Evolutionary conservation across 257 asterid species (phyloP), one percentile per base, ranked within the genome.

Genomic region (Cordia subcordata): DNA sequence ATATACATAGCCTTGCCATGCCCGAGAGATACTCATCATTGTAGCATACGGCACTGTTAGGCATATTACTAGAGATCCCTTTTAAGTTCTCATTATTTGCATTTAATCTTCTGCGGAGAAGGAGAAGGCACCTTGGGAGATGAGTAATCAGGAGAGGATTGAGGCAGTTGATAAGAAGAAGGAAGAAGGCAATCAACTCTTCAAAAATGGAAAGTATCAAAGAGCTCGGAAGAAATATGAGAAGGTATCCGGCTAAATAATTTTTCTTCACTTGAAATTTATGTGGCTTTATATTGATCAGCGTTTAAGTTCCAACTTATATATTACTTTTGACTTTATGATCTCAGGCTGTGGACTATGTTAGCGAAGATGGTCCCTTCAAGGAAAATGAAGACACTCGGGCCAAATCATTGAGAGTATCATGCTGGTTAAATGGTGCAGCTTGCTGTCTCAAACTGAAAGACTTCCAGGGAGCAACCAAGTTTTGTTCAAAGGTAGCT

Each of bases 101-200:
- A 15, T 49, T 44, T 37, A 20, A 61, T 51, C 33, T 55, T 27
- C 15, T 27, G 53, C 39, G 16, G 55, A 58, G 68, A 55, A 86
- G 95, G 92, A 83, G 71, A 86, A 81, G 58, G 81, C 78, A 67
- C 79, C 87, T 44, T 72, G 82, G 85, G 92, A 86, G 69, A 62
- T 83, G 87, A 68, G 73, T 68, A 75, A 52, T 21, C 52, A 58
- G 14, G 92, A 86, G 85, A 79, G 78, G 70, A 79, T 81, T 22
- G 85, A 81, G 72, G 75, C 82, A 42, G 81, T 89, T 58, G 64
- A 37, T 11, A 64, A 64, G 71, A 81, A 71, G 74, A 86, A 83
- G 72, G 95, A 83, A 72, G 95, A 81, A 78, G 95, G 95, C 50
- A 83, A 81, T 69, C 58, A 67, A 61, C 82, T 81, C 64, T 86